A percentile compares a stretch with the other conserved stretches of the same genome.
Conservation (phyloP, 108 stramenopile genomes). For the Nannochloropsis oceanica region DNA sequence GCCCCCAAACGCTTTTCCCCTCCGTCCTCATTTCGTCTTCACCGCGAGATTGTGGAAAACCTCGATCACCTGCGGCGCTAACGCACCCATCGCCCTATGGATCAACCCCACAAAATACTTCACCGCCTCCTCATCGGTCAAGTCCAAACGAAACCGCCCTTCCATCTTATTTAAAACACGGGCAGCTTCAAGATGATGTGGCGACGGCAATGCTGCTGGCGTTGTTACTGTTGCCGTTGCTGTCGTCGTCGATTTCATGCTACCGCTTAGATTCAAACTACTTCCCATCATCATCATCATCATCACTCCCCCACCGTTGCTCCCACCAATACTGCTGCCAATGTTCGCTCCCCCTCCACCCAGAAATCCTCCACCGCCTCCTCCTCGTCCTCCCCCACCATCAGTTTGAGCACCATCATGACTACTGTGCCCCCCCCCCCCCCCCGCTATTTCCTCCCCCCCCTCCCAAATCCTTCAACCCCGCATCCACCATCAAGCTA, state of each 20-base stretch:
- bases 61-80: slow-evolving; percentile 46
- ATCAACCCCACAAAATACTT: slow-evolving; percentile 57
- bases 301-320: not conserved
- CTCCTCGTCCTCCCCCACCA: not conserved
- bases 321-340: not conserved
- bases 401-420: not conserved
- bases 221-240: not conserved
- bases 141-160: slow-evolving; percentile 69
- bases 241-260: no score
- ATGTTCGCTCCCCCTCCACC: not conserved
- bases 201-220: not conserved
- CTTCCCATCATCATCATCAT: no score
- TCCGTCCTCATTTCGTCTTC: not conserved
- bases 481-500: not conserved
- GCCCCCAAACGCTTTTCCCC: not conserved
- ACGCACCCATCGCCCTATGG: slow-evolving; percentile 53
- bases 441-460: no score
- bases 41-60: not conserved
- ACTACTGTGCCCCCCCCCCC: no score
- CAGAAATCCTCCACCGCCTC: not conserved
- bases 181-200: not conserved
- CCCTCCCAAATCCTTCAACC: not conserved
- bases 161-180: slow-evolving; percentile 47
- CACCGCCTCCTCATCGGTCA: slow-evolving; percentile 87
- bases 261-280: no score